Base-by-base conservation (phyloP, 192 early-diverging fungal genomes). In the Paraglomus occultum region DNA sequence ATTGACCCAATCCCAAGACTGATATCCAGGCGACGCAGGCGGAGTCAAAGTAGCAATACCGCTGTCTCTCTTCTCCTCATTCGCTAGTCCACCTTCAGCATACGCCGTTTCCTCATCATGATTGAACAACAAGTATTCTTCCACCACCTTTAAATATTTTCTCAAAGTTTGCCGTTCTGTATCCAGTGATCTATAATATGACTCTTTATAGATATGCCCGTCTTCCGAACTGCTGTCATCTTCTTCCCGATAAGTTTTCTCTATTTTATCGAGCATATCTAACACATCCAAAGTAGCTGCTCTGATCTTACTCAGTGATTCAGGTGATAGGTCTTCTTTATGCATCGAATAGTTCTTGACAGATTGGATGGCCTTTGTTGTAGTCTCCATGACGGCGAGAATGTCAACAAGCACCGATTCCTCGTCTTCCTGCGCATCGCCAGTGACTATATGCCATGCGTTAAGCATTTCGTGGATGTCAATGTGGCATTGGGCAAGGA, bases 281-380 rank as follows among this genome's bases (percentile, higher is more conserved):
- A 84, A 67, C 9, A 86, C 70, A 23, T 72, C 69, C 6, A 86
- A 58, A 1, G 84, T 73, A 3, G 77, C 71, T 4, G 76, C 74
- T 45, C 84, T 71, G 55, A 84, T 75, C 49, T 76, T 71, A 9
- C 51, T 55, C 15, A 84, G 8, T 12, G 82, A 72, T 17, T 51
- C 63, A 8, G 73, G 44, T 39, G 80, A 58, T 38, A 86, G 51
- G 67, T 77, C 74, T 14, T 79, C 81, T 0, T 81, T 76, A 69
- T 83, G 64, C 64, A 83, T 68, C 9, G 80, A 77, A 71, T 86
- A 86, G 31, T 79, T 82, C 52, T 80, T 79, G 17, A 86, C 79
- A 7, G 80, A 78, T 18, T 78, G 70, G 1, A 86, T 64, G 52
- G 79, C 76, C 63, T 82, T 84, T 31, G 84, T 86, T 1, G 79